Conservation (phyloP, 2,329 filamentous ascomycete species). For the Pyrenophora seminiperda region DNA sequence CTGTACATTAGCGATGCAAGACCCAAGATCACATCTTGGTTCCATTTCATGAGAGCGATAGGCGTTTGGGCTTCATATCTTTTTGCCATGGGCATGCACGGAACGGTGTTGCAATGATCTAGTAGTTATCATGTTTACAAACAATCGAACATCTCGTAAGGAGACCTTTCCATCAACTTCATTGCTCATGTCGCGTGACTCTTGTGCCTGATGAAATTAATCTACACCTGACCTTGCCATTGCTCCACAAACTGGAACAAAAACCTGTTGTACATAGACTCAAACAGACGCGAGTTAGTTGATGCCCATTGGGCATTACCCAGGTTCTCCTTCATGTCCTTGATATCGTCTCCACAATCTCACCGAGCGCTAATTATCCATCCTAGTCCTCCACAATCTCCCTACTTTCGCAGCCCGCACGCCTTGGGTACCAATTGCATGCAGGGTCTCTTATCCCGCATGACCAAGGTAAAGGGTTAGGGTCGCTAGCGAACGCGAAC, state of each 20-base stretch:
- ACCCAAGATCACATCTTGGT: neutral
- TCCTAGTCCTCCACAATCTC: neutral
- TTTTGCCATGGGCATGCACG: constrained; percentile 6
- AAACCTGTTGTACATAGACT: neutral
- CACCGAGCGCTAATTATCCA: neutral
- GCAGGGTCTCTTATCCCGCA: constrained; percentile 1
- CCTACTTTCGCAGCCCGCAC: constrained; percentile 1
- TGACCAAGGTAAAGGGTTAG: constrained; percentile 6
- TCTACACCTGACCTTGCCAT: neutral
- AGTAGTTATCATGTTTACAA: constrained; percentile 10
- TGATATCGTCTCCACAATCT: neutral
- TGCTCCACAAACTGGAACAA: too few species aligned
- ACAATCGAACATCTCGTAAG: constrained; percentile 7
- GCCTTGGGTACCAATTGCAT: constrained; percentile 1
- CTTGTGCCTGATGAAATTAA: neutral
- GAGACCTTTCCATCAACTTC: neutral
- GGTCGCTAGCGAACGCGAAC: neutral
- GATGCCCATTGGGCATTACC: neutral
- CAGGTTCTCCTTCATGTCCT: neutral
- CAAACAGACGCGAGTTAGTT: neutral
- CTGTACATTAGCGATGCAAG: constrained; percentile 9
- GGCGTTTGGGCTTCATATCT: constrained; percentile 10
- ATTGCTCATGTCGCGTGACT: neutral
- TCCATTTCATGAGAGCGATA: neutral
- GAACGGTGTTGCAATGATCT: constrained; percentile 6